These are phyloP conservation scores for Suhomyces bribrorum DNA, from an alignment of 1,139 yeast genomes.

Conservation along the genomic window DNA sequence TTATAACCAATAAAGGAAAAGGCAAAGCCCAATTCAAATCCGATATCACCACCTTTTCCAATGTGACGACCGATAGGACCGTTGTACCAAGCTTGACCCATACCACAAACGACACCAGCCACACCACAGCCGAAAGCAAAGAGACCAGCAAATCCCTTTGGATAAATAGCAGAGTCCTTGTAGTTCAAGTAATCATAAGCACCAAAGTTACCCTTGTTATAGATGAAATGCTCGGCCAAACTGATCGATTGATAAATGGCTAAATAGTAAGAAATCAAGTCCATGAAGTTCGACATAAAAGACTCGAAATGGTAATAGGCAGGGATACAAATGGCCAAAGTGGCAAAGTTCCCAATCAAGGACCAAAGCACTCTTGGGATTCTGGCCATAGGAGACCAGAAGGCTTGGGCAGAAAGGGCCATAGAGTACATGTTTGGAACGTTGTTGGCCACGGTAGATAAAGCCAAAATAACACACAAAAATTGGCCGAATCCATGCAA, in stretches of 20 bases:
- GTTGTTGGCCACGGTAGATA: slow-evolving; percentile 87
- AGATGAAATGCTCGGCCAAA: slow-evolving; percentile 76
- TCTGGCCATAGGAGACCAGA: slow-evolving; percentile 68
- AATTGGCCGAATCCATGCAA: slow-evolving; percentile 88
- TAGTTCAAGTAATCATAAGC: slow-evolving; percentile 67
- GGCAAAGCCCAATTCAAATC: slow-evolving; percentile 73
- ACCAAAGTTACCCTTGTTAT: slow-evolving; percentile 57
- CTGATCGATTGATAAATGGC: slow-evolving; percentile 78
- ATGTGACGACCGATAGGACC: slow-evolving; percentile 67
- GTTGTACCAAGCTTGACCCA: slow-evolving; percentile 80
- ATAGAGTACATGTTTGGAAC: slow-evolving; percentile 92
- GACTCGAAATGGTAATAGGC: slow-evolving; percentile 72
- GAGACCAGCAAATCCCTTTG: slow-evolving; percentile 75
- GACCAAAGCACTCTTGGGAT: slow-evolving; percentile 88
- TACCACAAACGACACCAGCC: slow-evolving; percentile 83
- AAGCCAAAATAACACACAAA: slow-evolving; percentile 78
- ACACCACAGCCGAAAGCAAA: slow-evolving; percentile 81
- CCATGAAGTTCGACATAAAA: slow-evolving; percentile 85
- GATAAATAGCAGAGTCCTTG: slow-evolving; percentile 57
- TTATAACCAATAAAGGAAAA: slow-evolving; percentile 71
- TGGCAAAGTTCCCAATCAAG: slow-evolving; percentile 67
- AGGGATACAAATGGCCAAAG: slow-evolving; percentile 85
- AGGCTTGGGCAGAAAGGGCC: slow-evolving; percentile 80
- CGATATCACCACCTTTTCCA: slow-evolving; percentile 85
- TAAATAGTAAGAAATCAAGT: slow-evolving; percentile 85